phyloP scores from a whole-genome alignment of 495 filamentous ascomycete genomes.

The Neurospora cerealis region DNA sequence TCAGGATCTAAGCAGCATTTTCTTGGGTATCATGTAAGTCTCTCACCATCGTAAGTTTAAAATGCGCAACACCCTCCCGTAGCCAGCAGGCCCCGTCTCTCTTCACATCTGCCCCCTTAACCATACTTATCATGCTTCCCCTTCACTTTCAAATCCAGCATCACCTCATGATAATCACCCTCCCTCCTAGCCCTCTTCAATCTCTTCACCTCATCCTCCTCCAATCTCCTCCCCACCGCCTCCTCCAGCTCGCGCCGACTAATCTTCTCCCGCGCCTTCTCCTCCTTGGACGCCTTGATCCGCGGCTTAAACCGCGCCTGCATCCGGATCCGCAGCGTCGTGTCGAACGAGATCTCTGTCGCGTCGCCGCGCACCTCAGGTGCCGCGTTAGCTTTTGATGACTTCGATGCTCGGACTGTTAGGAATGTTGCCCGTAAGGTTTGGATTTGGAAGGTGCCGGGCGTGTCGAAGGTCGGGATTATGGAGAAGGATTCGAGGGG shows the following conservation, averaged over 20 bases:
- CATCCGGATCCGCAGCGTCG: slow-evolving; percentile 79
- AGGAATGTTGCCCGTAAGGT: slow-evolving; percentile 54
- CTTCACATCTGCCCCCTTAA: slow-evolving; percentile 7
- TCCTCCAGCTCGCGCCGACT: slow-evolving; percentile 81
- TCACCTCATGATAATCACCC: slow-evolving; percentile 80
- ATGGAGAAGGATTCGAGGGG: slow-evolving; percentile 72
- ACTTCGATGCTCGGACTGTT: slow-evolving; percentile 36
- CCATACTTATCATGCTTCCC: slow-evolving; percentile 91
- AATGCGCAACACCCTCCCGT: neutral
- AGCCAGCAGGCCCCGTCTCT: neutral
- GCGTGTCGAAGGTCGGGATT: slow-evolving; percentile 52
- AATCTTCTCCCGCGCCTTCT: slow-evolving; percentile 74
- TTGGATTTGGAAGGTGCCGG: slow-evolving; percentile 59
- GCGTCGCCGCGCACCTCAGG: slow-evolving; percentile 74
- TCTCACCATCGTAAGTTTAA: neutral
- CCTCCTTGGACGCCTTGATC: slow-evolving; percentile 64
- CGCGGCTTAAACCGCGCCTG: slow-evolving; percentile 88
- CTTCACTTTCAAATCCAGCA: slow-evolving; percentile 86
- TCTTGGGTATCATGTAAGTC: neutral
- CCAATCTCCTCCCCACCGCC: slow-evolving; percentile 61
- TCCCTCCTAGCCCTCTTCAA: slow-evolving; percentile 77
- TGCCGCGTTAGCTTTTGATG: slow-evolving; percentile 23
- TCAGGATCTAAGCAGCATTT: neutral
- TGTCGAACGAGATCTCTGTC: slow-evolving; percentile 57
- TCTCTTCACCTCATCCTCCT: slow-evolving; percentile 75